Percentiles rank a stretch among this genome's conserved stretches.
Conservation (phyloP, 495 filamentous ascomycete genomes). For the Penicillium diatomitis region DNA sequence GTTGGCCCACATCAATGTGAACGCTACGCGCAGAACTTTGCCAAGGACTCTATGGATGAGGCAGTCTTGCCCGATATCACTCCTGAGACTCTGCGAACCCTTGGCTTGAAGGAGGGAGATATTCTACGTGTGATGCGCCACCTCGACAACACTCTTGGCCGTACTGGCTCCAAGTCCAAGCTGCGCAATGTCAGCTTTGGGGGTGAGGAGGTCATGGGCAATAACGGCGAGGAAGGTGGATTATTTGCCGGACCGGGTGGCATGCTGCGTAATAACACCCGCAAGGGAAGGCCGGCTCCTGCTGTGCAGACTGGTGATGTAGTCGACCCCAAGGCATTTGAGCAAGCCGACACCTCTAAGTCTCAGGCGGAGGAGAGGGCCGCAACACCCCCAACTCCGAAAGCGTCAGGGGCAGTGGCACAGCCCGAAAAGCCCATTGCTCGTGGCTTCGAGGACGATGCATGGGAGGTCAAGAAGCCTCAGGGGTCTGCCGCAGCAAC, state of each 20-base stretch:
- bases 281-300: conserved; percentile 82
- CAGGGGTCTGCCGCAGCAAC: conserved; percentile 40
- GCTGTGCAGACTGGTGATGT: conserved; percentile 73
- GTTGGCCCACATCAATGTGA: conserved; percentile 88
- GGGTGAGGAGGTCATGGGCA: conserved; percentile 43
- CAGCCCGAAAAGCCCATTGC: conserved; percentile 35
- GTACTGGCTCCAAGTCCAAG: conserved; percentile 50
- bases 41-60: conserved; percentile 91
- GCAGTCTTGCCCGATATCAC: conserved; percentile 80
- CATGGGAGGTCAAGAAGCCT: conserved; percentile 95
- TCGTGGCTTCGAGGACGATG: conserved; percentile 88
- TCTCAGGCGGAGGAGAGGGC: conserved; percentile 31
- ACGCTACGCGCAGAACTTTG: conserved; percentile 81
- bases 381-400: conserved; percentile 34
- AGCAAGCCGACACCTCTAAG: conserved; percentile 45
- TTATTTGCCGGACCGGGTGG: conserved; percentile 91
- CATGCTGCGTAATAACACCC: conserved; percentile 83
- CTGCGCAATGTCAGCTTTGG: conserved; percentile 54
- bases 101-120: conserved; percentile 92
- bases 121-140: conserved; percentile 89
- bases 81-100: conserved; percentile 65
- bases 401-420: conserved; percentile 5
- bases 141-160: conserved; percentile 71
- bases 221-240: conserved; percentile 50
- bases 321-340: conserved; percentile 81